phyloP scores from a whole-genome alignment of 2,329 filamentous ascomycete genomes.

The Botrytis fragariae region DNA sequence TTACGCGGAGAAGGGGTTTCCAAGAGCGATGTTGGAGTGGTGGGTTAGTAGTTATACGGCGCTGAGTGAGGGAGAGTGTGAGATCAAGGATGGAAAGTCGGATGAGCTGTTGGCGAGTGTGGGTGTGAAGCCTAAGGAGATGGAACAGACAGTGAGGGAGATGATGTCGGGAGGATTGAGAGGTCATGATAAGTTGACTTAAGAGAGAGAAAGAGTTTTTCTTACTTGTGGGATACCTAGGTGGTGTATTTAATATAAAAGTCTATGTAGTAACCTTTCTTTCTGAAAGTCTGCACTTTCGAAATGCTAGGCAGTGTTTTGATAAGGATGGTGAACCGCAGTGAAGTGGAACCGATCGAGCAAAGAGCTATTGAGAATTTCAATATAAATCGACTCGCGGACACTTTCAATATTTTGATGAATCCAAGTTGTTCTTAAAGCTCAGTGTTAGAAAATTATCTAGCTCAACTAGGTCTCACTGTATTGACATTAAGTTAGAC shows the following conservation, averaged over 20 bases:
- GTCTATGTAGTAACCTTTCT: not conserved
- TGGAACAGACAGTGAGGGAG: not conserved
- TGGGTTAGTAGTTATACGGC: constrained; percentile 6
- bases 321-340: not conserved
- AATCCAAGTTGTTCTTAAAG: not conserved
- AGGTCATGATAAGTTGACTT: not conserved
- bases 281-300: not conserved
- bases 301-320: not conserved
- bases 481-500: not conserved
- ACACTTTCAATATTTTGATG: not conserved
- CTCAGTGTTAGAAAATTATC: not conserved
- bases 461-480: not conserved
- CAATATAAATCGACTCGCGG: not conserved
- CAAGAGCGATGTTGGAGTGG: constrained; percentile 10
- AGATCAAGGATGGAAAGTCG: not conserved
- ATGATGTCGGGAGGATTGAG: not conserved
- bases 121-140: not conserved
- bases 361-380: not conserved
- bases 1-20: not conserved
- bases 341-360: not conserved
- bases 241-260: too few relatives aligned
- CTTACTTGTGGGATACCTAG: not conserved
- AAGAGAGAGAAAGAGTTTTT: not conserved
- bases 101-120: constrained; percentile 6
- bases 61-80: not conserved